These are phyloP conservation scores for Bipolaris sorokiniana DNA, from an alignment of 2,329 filamentous ascomycete genomes.

Conservation along the genomic window DNA sequence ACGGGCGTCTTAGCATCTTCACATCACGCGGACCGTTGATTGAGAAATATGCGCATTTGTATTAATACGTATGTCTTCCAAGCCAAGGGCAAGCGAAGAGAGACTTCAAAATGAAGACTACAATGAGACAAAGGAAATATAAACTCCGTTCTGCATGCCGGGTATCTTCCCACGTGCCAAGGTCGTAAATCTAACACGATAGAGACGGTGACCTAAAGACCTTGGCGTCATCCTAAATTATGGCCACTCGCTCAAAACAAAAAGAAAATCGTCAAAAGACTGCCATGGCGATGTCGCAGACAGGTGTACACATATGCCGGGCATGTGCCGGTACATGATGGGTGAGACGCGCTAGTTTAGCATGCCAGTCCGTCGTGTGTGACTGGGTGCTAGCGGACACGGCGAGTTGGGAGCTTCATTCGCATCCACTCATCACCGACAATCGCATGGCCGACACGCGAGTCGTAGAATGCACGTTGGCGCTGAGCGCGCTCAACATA, in stretches of 20 bases:
- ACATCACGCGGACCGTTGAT: not conserved
- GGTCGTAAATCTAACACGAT: conserved; percentile 9
- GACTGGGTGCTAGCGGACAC: conserved; percentile 10
- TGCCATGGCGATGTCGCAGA: not conserved
- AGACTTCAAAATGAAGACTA: not conserved
- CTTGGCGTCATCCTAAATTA: conserved; percentile 2
- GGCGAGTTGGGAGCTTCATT: conserved; percentile 21
- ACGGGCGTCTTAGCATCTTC: not conserved
- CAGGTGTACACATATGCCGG: not conserved
- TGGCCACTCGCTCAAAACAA: conserved; percentile 1
- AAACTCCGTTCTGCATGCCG: conserved; percentile 16
- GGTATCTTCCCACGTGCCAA: conserved; percentile 17
- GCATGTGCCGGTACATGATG: not conserved
- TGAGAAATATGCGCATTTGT: not conserved
- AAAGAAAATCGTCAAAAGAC: conserved; percentile 8
- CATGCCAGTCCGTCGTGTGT: not conserved
- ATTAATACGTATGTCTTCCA: not conserved
- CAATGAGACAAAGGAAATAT: conserved; percentile 1
- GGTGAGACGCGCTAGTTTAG: not conserved
- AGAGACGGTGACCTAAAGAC: conserved; percentile 12
- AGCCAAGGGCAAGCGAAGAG: not conserved
- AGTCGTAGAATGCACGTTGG: conserved; percentile 29
- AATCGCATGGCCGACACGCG: conserved; percentile 25
- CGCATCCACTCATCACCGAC: conserved; percentile 35
- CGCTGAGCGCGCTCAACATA: conserved; percentile 16